Base-by-base conservation (phyloP, 2,329 filamentous ascomycete genomes). In the Akanthomyces uredinophilus region DNA sequence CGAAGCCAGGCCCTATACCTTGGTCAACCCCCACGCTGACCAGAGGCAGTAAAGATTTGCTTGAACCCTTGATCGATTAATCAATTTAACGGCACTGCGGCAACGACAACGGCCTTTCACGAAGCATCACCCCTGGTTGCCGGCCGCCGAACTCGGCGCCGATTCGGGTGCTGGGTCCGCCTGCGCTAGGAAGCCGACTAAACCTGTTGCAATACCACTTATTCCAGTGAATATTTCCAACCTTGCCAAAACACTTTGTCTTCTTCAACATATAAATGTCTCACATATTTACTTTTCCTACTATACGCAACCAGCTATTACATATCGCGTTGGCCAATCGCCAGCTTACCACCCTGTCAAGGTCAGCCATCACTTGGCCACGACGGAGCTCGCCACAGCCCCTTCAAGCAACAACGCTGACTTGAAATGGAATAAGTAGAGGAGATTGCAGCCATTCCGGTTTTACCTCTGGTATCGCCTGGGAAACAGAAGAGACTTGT, bases 141-240 rank as follows among this genome's bases (percentile, higher is more conserved):
- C 27, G n/a, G 24, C 64, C 64, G 66, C 67, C 67, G 66, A 68
- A 29, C 32, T 68, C 68, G 68, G 68, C 65, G 65, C 68, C 68
- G 68, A 68, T 10, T 62, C 66, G 3, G 65, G n/a, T 44, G 4
- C 52, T 11, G 32, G n/a, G 13, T 37, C 39, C n/a, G 37, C 6
- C 18, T 27, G 16, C 44, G 29, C 55, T 47, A 49, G 41, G 3
- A 39, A 16, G 54, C 61, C 32, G 56, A 60, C 44, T 47, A 62
- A 60, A 52, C 60, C 59, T 65, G 53, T 55, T 52, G n/a, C 46
- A 43, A 43, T 39, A 37, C 11, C 43, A 8, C 55, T 58, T 58
- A 58, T 58, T 58, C 24, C 55, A 58, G 55, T 58, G 44, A 58
- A 58, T 58, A 58, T 58, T 58, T 58, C 55, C 55, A 57, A 22